Conservation (phyloP, 1,139 yeast genomes). For the Candida glucosophila region DNA sequence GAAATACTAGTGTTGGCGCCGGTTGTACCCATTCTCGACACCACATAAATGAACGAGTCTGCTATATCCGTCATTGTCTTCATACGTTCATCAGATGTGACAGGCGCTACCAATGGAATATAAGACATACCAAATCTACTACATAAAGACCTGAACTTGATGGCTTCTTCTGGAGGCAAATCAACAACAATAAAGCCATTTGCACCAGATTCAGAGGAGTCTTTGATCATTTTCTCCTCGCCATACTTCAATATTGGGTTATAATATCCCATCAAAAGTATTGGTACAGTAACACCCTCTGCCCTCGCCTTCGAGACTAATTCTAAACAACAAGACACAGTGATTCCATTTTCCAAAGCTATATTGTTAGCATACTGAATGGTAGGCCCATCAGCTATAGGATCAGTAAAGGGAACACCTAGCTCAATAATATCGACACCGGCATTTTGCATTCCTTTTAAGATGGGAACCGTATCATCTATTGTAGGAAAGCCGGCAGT, state of each 20-base stretch:
- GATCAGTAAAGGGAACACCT: conserved; percentile 97
- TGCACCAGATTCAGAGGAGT: conserved; percentile 81
- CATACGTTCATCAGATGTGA: conserved; percentile 86
- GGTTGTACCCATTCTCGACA: conserved; percentile 95
- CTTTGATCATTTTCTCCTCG: conserved; percentile 71
- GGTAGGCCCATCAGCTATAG: conserved; percentile 97
- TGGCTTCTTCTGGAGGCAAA: conserved; percentile 96
- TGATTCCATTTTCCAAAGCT: conserved; percentile 77
- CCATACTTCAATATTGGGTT: conserved; percentile 90
- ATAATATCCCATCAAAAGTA: conserved; percentile 93
- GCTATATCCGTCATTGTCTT: conserved; percentile 74
- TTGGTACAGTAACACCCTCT: conserved; percentile 80
- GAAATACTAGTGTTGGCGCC: conserved; percentile 73
- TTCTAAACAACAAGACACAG: conserved; percentile 60
- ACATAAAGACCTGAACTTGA: conserved; percentile 71
- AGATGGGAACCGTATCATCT: conserved; percentile 78
- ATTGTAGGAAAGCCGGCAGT: conserved; percentile 92
- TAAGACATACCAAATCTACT: conserved; percentile 65
- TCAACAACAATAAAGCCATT: conserved; percentile 93
- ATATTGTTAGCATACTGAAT: conserved; percentile 78
- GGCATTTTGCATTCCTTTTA: conserved; percentile 85
- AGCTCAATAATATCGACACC: conserved; percentile 93
- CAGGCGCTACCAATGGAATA: conserved; percentile 92
- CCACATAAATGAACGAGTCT: conserved; percentile 91
- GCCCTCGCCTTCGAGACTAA: conserved; percentile 67